A percentile compares a stretch with the other conserved stretches of the same genome.
Evolutionary conservation across 345 rosid genomes (phyloP).

Genomic region (Populus euphratica): DNA sequence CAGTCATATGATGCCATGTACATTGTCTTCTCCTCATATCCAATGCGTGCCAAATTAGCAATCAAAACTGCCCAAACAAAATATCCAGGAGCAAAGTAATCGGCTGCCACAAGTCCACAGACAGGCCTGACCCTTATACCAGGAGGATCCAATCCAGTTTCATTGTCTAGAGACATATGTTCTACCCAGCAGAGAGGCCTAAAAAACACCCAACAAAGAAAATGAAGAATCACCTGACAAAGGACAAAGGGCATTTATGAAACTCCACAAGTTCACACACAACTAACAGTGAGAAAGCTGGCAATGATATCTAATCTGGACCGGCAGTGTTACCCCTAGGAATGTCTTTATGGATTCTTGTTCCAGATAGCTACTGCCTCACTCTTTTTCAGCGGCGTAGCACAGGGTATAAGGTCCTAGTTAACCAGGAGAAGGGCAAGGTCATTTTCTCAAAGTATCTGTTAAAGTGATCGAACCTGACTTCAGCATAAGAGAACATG

Average conservation of each 20-base stretch:
- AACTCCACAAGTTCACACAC: slow-evolving; percentile 5
- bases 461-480: background rate
- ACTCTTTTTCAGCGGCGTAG: background rate
- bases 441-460: background rate
- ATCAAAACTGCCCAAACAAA: slow-evolving; percentile 98
- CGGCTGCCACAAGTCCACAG: slow-evolving; percentile 95
- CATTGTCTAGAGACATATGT: slow-evolving; percentile 94
- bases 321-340: background rate
- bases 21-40: slow-evolving; percentile 95
- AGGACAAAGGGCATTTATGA: slow-evolving; percentile 1
- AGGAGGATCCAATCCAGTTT: slow-evolving; percentile 87
- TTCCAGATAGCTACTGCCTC: background rate
- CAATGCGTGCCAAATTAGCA: slow-evolving; percentile 88
- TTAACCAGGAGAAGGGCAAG: background rate
- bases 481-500: no score
- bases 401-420: background rate
- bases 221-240: slow-evolving; percentile 2
- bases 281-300: background rate
- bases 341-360: background rate
- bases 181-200: slow-evolving; percentile 97
- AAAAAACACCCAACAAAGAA: slow-evolving; percentile 17
- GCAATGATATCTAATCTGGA: background rate
- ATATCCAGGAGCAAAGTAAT: slow-evolving; percentile 93
- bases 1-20: slow-evolving; percentile 98
- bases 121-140: slow-evolving; percentile 81